Percentiles rank a stretch among this genome's conserved stretches.
phyloP scores from a whole-genome alignment of 108 stramenopile genomes.

The Fragilariopsis cylindrus region DNA sequence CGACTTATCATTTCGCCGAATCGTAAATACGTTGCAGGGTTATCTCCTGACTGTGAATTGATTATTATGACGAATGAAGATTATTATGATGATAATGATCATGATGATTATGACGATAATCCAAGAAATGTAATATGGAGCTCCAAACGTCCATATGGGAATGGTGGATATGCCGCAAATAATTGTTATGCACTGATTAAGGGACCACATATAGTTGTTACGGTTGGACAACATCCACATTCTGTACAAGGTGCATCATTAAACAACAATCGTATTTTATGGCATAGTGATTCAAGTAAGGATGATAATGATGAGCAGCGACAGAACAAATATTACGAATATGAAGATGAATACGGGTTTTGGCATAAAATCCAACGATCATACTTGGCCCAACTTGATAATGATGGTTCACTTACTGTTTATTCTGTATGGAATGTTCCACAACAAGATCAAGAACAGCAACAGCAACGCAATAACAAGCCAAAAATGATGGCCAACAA shows the following conservation, averaged over 20 bases:
- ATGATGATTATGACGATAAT: neutral
- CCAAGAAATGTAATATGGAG: neutral
- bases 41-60: slow-evolving; percentile 66
- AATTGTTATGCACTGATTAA: slow-evolving; percentile 56
- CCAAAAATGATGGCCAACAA: neutral
- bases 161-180: neutral
- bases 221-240: slow-evolving; percentile 35
- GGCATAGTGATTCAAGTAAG: slow-evolving; percentile 44
- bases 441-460: slow-evolving; percentile 17
- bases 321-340: slow-evolving; percentile 39
- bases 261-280: slow-evolving; percentile 39
- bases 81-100: slow-evolving; percentile 19
- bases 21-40: slow-evolving; percentile 54
- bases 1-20: slow-evolving; percentile 58
- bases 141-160: slow-evolving; percentile 13
- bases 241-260: neutral
- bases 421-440: slow-evolving; percentile 41
- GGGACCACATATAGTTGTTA: slow-evolving; percentile 44
- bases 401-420: slow-evolving; percentile 75
- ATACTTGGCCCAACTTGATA: slow-evolving; percentile 70
- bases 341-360: slow-evolving; percentile 30
- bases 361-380: slow-evolving; percentile 26
- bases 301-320: slow-evolving; percentile 14
- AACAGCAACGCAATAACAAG: neutral
- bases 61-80: slow-evolving; percentile 37